These are phyloP conservation scores for Piper longum DNA, from an alignment of 164 flowering plant genomes.

Conservation along the genomic window DNA sequence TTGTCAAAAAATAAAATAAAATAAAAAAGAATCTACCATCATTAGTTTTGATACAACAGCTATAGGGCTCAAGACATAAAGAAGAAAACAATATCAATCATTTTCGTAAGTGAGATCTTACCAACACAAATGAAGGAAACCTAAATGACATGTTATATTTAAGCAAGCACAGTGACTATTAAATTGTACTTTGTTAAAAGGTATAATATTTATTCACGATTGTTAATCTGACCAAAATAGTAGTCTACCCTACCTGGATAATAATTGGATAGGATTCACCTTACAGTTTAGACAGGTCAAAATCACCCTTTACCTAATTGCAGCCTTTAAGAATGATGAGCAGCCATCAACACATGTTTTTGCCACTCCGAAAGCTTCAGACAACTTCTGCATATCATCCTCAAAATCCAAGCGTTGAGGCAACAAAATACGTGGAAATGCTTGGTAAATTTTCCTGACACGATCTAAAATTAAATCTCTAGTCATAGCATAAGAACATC, in stretches of 20 bases:
- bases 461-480: constrained; percentile 40
- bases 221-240: no score
- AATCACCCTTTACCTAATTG: constrained; percentile 39
- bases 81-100: no score
- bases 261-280: no score
- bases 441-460: constrained; percentile 66
- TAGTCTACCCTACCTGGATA: no score
- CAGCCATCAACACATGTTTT: constrained; percentile 79
- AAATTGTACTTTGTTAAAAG: no score
- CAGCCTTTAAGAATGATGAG: constrained; percentile 79
- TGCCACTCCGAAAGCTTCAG: constrained; percentile 83
- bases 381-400: constrained; percentile 65
- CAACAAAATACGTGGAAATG: constrained; percentile 58
- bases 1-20: no score
- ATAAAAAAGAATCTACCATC: no score
- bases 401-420: constrained; percentile 66
- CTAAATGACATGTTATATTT: neutral
- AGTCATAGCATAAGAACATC: constrained; percentile 12
- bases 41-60: no score
- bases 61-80: no score
- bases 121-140: neutral
- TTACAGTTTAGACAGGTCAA: neutral
- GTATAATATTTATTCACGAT: no score
- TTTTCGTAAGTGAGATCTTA: no score
- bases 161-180: no score